phyloP scores from a whole-genome alignment of 1,284 basidiomycete species.

The Neolentinus lepideus region DNA sequence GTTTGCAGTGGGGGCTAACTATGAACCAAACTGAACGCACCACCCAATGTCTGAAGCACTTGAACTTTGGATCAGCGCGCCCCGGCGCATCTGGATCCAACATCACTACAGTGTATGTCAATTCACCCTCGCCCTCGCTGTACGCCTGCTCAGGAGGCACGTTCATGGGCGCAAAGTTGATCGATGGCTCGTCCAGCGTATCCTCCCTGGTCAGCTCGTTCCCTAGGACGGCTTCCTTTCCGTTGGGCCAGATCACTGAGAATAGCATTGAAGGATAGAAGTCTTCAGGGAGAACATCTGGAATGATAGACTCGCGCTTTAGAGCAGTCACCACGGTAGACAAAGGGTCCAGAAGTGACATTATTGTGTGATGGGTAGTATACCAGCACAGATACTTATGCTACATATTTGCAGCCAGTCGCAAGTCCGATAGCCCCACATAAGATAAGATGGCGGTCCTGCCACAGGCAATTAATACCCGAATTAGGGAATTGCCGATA shows the following conservation, averaged over 20 bases:
- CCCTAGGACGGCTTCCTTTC: slow-evolving; percentile 41
- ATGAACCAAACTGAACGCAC: slow-evolving; percentile 29
- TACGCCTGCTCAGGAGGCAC: slow-evolving; percentile 24
- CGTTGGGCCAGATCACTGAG: slow-evolving; percentile 42
- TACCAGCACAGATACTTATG: too few relatives aligned
- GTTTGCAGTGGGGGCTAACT: neutral
- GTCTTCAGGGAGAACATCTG: slow-evolving; percentile 42
- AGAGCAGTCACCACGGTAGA: slow-evolving; percentile 32
- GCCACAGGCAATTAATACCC: too few relatives aligned
- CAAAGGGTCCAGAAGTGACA: slow-evolving; percentile 28
- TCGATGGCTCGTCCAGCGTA: slow-evolving; percentile 43
- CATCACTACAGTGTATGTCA: slow-evolving; percentile 56
- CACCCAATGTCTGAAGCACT: slow-evolving; percentile 61
- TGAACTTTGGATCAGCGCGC: slow-evolving; percentile 42
- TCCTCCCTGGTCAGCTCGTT: slow-evolving; percentile 39
- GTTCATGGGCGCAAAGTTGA: slow-evolving; percentile 41
- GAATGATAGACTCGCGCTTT: slow-evolving; percentile 39
- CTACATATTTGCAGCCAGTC: too few relatives aligned
- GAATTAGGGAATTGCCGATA: too few relatives aligned
- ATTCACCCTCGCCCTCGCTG: slow-evolving; percentile 18
- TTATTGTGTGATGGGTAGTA: too few relatives aligned
- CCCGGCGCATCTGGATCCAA: slow-evolving; percentile 67
- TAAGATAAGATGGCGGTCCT: too few relatives aligned
- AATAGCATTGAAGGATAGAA: slow-evolving; percentile 49
- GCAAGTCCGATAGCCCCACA: too few relatives aligned